phyloP scores from a whole-genome alignment of 306 rosid species.

The Cicer yamashitae region DNA sequence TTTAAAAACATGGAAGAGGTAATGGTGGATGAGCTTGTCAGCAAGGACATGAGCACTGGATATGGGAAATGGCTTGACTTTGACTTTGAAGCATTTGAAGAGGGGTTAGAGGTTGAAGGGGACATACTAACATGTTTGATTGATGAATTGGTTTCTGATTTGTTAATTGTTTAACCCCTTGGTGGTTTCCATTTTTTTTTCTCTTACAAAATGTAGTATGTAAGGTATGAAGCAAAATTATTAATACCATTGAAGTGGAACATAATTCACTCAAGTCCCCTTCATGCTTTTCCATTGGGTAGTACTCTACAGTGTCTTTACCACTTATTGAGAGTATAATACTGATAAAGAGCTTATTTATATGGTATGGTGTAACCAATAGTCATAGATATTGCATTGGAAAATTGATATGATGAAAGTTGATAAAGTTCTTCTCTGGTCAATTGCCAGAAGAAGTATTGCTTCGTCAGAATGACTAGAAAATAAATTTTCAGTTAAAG shows the following conservation, averaged over 20 bases:
- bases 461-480: no score
- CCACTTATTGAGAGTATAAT: background rate
- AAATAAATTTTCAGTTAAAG: no score
- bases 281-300: conserved; percentile 20
- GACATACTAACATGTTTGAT: conserved; percentile 59
- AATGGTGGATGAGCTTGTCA: conserved; percentile 78
- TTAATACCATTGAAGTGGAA: conserved; percentile 29
- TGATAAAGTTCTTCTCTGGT: no score
- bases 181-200: conserved; percentile 29
- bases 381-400: background rate
- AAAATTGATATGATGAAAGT: background rate
- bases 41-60: conserved; percentile 78
- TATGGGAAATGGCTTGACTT: conserved; percentile 82
- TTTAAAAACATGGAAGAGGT: conserved; percentile 67
- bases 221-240: conserved; percentile 21
- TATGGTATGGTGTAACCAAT: no score
- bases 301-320: background rate
- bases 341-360: no score
- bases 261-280: conserved; percentile 2
- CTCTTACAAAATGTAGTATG: conserved; percentile 2
- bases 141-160: conserved; percentile 71
- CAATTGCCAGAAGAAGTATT: no score
- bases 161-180: conserved; percentile 47
- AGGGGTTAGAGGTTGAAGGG: conserved; percentile 65
- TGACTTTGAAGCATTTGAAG: conserved; percentile 67